Evolutionary conservation across 2,329 filamentous ascomycete species (phyloP), one percentile per base, ranked within the genome.

Genomic region (Hawksworthiomyces lignivorus): DNA sequence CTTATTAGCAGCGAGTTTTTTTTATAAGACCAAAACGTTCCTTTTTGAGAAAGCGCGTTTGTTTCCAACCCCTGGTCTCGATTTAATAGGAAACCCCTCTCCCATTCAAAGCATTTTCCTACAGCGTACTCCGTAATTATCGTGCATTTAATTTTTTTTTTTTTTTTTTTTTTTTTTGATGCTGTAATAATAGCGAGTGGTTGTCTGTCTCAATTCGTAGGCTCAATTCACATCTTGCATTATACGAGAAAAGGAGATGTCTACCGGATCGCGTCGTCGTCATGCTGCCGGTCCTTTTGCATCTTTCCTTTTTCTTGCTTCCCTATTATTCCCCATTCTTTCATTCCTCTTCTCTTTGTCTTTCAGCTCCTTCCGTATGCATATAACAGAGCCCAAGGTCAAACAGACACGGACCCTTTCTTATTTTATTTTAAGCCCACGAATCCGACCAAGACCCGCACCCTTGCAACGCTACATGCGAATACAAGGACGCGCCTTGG

Each of bases 21-120:
- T 24, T 28, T 36, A 20, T 22, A 10, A 14, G 17, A 17, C 7
- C 6, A n/a, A 22, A 35, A 18, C 32, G 18, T 21, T 17, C 40
- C 15, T 18, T 30, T 36, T 37, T 39, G 36, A 14, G 18, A 36
- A 30, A 48, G 37, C 48, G 48, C 48, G 48, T 50, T 43, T 45
- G 43, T 44, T 44, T 46, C 31, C 42, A 40, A 28, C 45, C 48
- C 48, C 45, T 18, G 2, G 47, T 41, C 42, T 15, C 31, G 11
- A 17, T 28, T 39, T 39, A 32, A 41, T 37, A 20, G 21, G 28
- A 36, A 28, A 26, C 36, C 26, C 29, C 36, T 44, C 33, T 33
- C 21, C 27, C 18, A 7, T 8, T 26, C 24, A 12, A 26, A 26
- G 8, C 24, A n/a, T n/a, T 24, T 7, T 41, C 14, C 27, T 12